phyloP scores from a whole-genome alignment of 495 filamentous ascomycete genomes.

The Penicillium cosmopolitanum region DNA sequence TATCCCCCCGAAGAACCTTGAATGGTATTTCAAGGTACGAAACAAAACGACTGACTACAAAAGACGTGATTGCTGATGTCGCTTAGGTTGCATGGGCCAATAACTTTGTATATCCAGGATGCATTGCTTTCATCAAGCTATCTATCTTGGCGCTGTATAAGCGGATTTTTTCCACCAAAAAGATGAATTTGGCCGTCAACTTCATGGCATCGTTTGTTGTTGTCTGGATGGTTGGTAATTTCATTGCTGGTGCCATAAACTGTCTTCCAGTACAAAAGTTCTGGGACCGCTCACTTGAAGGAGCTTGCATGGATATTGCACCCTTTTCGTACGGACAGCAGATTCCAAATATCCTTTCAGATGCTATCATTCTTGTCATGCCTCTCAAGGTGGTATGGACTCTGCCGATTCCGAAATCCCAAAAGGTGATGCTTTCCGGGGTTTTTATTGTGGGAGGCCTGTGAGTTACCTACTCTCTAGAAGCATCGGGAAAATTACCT shows the following conservation, averaged over 20 bases:
- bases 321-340: slow-evolving; percentile 40
- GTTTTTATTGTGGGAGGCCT: slow-evolving; percentile 48
- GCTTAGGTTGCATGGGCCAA: slow-evolving; percentile 34
- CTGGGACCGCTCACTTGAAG: slow-evolving; percentile 32
- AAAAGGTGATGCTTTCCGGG: slow-evolving; percentile 41
- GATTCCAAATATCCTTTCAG: slow-evolving; percentile 46
- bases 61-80: background rate
- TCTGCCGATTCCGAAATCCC: slow-evolving; percentile 38
- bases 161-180: slow-evolving; percentile 37
- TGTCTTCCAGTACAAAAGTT: slow-evolving; percentile 40
- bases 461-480: slow-evolving; percentile 24
- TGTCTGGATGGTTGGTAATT: slow-evolving; percentile 35
- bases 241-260: slow-evolving; percentile 31
- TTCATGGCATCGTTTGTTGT: slow-evolving; percentile 31
- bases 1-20: slow-evolving; percentile 33
- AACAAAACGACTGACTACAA: background rate
- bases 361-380: slow-evolving; percentile 46
- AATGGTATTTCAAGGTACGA: slow-evolving; percentile 34
- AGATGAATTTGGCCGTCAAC: slow-evolving; percentile 32
- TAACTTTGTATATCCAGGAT: slow-evolving; percentile 35
- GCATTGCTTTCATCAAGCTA: slow-evolving; percentile 40
- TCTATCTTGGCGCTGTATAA: slow-evolving; percentile 49
- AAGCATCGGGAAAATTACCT: background rate
- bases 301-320: slow-evolving; percentile 35
- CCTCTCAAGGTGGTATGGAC: slow-evolving; percentile 51